Base-by-base conservation (phyloP, 306 rosid genomes). In the Pyrus betulifolia region DNA sequence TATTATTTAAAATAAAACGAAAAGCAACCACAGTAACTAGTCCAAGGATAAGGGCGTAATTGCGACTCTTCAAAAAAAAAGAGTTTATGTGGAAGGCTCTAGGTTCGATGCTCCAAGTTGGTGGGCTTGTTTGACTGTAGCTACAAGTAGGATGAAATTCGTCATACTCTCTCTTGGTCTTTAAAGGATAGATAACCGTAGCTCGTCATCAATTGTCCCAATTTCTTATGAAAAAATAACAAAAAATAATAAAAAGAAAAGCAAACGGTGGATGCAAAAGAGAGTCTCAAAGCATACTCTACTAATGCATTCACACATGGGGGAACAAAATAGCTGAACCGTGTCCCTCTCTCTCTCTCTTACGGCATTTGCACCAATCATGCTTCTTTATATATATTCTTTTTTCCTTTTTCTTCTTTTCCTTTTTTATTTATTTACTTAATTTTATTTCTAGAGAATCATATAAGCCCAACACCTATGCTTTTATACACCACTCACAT, bases 261-360 rank as follows among this genome's bases (percentile, higher is more conserved):
- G 62, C 45, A 15, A 22, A 63, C 9, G 11, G 63, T 28, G 70
- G 46, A 67, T 74, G 67, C 54, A 62, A 66, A 74, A 44, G 62
- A 61, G 69, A 40, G 33, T 61, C 77, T 45, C 59, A 74, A 46
- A 46, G 54, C 54, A 13, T 4, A 46, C 54, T 1, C 54, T 49
- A 49, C 54, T 49, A 15, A 49, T 15, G 19, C 11, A 58, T 82
- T 79, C 82, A 57, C 95, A 93, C 94, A 89, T 89, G 93, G 91
- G 76, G 76, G 79, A 86, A 82, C 86, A 86, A 88, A 87, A 67
- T 76, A 74, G 90, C 81, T 86, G 75, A 85, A 85, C 88, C 85
- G 93, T 86, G 70, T 19, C 45, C 67, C 22, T 66, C 80, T 73
- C 75, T 27, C 44, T 30, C 31, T 76, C 13, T 61, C 79, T 75